Evolutionary conservation across 257 asterid genomes (phyloP).

Genomic region (Echium plantagineum): DNA sequence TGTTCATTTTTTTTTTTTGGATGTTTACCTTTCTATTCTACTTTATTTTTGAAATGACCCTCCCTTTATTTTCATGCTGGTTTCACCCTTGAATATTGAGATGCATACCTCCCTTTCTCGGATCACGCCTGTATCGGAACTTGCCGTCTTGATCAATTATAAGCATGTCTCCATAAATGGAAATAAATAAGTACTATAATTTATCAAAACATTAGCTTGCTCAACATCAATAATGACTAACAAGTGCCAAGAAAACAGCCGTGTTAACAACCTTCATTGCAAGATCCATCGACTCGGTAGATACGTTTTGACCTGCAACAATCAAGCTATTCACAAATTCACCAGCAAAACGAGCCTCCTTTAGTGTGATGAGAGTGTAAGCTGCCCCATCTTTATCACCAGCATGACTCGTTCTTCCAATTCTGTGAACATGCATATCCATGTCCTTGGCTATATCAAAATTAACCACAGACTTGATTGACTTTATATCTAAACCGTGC

Average conservation of each 20-base stretch:
- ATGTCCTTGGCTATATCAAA: constrained; percentile 92
- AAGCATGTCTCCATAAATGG: constrained; percentile 22
- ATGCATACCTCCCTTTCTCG: constrained; percentile 87
- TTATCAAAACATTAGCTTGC: constrained; percentile 3
- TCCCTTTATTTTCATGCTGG: no score
- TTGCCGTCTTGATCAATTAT: constrained; percentile 75
- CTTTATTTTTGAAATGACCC: no score
- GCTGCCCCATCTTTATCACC: constrained; percentile 99
- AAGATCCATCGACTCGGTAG: constrained; percentile 86
- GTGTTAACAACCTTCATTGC: constrained; percentile 77
- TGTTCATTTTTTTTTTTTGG: no score
- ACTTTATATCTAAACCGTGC: constrained; percentile 97
- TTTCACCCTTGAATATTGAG: no score
- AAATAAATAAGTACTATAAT: constrained; percentile 5
- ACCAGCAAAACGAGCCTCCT: constrained; percentile 96
- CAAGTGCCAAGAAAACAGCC: neutral
- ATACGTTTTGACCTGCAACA: constrained; percentile 92
- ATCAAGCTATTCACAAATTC: constrained; percentile 83
- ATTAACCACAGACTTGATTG: constrained; percentile 90
- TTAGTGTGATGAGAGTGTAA: constrained; percentile 79
- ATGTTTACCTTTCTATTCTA: no score
- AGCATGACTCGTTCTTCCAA: constrained; percentile 99
- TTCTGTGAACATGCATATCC: constrained; percentile 99
- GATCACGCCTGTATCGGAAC: constrained; percentile 93
- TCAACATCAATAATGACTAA: neutral